Percentiles rank a stretch among this genome's conserved stretches.
These are phyloP conservation scores for Trichoderma simmonsii DNA, from an alignment of 2,329 filamentous ascomycete species.

Conservation along the genomic window DNA sequence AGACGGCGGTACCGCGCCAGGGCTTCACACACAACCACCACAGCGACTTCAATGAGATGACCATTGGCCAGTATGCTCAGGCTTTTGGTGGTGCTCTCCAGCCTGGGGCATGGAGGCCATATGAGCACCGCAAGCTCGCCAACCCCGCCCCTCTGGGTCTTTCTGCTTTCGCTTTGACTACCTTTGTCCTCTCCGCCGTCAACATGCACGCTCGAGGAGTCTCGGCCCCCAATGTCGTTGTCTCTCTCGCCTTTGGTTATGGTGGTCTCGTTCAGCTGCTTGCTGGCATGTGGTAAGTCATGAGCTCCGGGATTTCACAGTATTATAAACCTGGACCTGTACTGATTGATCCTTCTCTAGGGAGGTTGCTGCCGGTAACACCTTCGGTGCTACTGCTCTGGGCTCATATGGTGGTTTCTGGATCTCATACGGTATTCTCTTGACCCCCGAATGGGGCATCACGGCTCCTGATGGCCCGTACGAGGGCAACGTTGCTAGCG, in stretches of 20 bases:
- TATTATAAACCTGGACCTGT: background rate
- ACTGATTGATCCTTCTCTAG: conserved; percentile 39
- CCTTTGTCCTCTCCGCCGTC: conserved; percentile 72
- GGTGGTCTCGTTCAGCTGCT: conserved; percentile 75
- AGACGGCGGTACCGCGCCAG: background rate
- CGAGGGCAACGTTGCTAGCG: conserved; percentile 46
- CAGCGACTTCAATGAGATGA: conserved; percentile 27
- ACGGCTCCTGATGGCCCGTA: conserved; percentile 46
- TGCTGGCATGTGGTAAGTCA: conserved; percentile 78
- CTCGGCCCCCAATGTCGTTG: conserved; percentile 60
- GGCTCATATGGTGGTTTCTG: conserved; percentile 84
- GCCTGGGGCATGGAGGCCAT: conserved; percentile 62
- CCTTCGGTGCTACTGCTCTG: conserved; percentile 77
- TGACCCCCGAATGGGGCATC: conserved; percentile 66
- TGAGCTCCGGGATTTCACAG: background rate
- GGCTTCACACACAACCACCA: conserved; percentile 24
- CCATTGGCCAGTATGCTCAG: conserved; percentile 25
- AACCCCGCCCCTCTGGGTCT: conserved; percentile 78
- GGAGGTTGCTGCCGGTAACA: conserved; percentile 87
- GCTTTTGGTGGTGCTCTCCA: conserved; percentile 73
- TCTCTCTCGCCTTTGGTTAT: conserved; percentile 69
- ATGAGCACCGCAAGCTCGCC: conserved; percentile 68
- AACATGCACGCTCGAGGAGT: conserved; percentile 66
- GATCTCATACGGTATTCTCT: conserved; percentile 70
- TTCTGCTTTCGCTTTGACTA: conserved; percentile 76